Base-by-base conservation (phyloP, 257 asterid genomes). In the Verbena officinalis region DNA sequence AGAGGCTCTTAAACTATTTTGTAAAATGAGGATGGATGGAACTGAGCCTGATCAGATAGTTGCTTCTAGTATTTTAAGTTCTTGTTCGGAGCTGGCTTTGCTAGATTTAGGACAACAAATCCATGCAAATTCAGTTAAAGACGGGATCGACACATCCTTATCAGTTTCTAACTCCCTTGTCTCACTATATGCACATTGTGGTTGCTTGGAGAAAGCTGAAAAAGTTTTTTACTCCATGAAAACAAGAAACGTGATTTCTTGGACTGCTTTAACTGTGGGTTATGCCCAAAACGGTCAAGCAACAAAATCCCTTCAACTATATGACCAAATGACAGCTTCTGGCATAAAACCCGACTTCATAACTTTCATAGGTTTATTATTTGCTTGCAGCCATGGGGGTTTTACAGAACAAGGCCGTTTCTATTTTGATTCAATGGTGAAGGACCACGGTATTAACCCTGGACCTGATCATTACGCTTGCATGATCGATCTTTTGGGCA, bases 301-400 rank as follows among this genome's bases (percentile, higher is more conserved):
- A 53, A 46, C 59, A 34, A 84, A 78, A 66, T 74, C 96, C 11
- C 70, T 89, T 33, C 55, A 33, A 16, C 74, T 82, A n/a, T 86
- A 81, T 21, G 83, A 85, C 8, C 62, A 78, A 70, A 91, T 91
- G 97, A 67, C 78, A 39, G 80, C 73, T 13, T 75, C 81, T 33
- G 95, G 96, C 12, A 64, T 76, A 34, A 64, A 80, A 59, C 98
- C 97, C 3, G 98, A 91, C 69, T 83, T 65, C 73, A 70, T 91
- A 59, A 87, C 96, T 13, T 91, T 91, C 33, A 85, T 92, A 34
- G 96, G 95, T 23, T 56, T 89, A 74, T 73, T 92, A 3, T 92
- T 89, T 45, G 96, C 98, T 59, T 92, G 97, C 81, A 89, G 96
- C 75, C 98, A 89, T 52, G 79, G 89, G 0, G 96, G 98, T 40